These are phyloP conservation scores for Brassica napus DNA, from an alignment of 345 rosid species.

Conservation along the genomic window DNA sequence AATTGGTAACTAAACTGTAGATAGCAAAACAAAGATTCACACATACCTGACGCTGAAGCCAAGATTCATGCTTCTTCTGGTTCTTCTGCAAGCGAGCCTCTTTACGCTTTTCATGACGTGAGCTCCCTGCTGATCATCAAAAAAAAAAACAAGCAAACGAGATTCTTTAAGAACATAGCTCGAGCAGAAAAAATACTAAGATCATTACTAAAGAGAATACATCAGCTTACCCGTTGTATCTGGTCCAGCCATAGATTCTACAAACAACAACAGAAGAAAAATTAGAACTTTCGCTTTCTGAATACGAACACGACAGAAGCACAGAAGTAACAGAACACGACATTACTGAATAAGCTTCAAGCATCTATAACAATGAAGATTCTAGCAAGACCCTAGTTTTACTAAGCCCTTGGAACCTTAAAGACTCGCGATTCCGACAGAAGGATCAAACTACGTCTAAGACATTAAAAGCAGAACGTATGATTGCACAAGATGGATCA, in stretches of 20 bases:
- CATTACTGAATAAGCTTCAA: background rate
- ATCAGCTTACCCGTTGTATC: constrained; percentile 26
- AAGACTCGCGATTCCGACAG: background rate
- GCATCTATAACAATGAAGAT: background rate
- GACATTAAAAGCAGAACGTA: background rate
- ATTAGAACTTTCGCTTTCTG: background rate
- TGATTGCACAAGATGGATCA: too few species aligned
- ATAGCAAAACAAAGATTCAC: background rate
- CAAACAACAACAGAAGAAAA: background rate
- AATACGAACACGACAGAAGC: background rate
- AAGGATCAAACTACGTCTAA: background rate
- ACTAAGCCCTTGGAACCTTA: background rate
- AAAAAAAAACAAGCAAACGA: constrained; percentile 6
- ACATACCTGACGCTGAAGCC: constrained; percentile 66
- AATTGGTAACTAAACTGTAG: background rate
- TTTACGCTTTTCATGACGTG: constrained; percentile 66
- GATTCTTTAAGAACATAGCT: background rate
- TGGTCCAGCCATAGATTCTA: background rate
- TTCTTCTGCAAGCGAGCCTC: constrained; percentile 57
- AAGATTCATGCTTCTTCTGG: constrained; percentile 52
- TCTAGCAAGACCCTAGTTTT: background rate
- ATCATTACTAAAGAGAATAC: background rate
- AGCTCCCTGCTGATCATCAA: constrained; percentile 37
- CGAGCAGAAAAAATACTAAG: background rate
- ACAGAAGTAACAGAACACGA: background rate